Evolutionary conservation across 2,329 filamentous ascomycete species (phyloP).

Genomic region (Neonectria faginata): DNA sequence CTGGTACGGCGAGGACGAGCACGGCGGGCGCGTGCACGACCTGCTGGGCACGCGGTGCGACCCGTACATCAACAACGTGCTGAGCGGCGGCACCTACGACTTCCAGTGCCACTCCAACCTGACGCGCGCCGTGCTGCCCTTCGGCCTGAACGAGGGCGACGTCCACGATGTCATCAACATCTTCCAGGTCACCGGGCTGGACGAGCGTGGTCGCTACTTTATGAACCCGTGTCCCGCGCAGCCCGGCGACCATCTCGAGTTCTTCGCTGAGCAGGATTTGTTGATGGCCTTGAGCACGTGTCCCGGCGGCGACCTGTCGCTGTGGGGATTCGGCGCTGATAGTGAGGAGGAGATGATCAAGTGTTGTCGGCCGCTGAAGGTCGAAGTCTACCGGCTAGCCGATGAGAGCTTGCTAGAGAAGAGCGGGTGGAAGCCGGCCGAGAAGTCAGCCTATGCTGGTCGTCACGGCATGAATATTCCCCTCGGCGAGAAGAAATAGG

Average conservation of each 20-base stretch:
- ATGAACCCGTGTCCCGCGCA: slow-evolving; percentile 74
- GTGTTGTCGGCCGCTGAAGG: slow-evolving; percentile 78
- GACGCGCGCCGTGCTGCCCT: slow-evolving; percentile 75
- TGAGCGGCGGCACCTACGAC: slow-evolving; percentile 78
- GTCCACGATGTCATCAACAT: slow-evolving; percentile 89
- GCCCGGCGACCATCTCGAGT: slow-evolving; percentile 74
- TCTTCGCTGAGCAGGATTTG: slow-evolving; percentile 83
- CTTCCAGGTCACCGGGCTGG: slow-evolving; percentile 85
- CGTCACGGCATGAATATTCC: slow-evolving; percentile 42
- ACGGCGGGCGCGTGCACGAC: slow-evolving; percentile 79
- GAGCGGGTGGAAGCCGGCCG: slow-evolving; percentile 72
- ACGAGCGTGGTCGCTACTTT: slow-evolving; percentile 78
- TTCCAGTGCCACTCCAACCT: slow-evolving; percentile 89
- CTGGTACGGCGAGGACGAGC: slow-evolving; percentile 69
- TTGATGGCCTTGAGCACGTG: slow-evolving; percentile 75
- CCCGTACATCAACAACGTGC: slow-evolving; percentile 82
- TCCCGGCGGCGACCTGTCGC: slow-evolving; percentile 82
- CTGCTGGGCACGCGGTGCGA: slow-evolving; percentile 86
- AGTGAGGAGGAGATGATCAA: slow-evolving; percentile 76
- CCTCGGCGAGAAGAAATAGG: slow-evolving; percentile 38
- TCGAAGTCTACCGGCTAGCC: slow-evolving; percentile 76
- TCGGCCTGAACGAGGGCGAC: slow-evolving; percentile 76
- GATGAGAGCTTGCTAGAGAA: slow-evolving; percentile 63
- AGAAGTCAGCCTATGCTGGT: slow-evolving; percentile 67
- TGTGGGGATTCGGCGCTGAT: slow-evolving; percentile 82